A percentile compares a stretch with the other conserved stretches of the same genome.
Conservation (phyloP, 306 rosid genomes). For the Trifolium subterraneum region DNA sequence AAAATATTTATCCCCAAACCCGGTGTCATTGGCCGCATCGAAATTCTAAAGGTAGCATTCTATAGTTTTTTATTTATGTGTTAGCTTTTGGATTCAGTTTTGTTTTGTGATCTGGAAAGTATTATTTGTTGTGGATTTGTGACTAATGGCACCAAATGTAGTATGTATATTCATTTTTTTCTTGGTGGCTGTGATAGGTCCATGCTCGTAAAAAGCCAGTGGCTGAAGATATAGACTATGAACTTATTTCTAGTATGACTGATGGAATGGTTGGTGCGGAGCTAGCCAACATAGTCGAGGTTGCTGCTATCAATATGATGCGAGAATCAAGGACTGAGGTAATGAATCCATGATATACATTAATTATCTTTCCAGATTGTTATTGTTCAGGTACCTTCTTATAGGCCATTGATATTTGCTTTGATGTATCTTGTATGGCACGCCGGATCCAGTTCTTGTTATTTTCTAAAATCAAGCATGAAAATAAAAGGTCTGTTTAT, state of each 20-base stretch:
- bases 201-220: conserved; percentile 97
- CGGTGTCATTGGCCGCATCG: conserved; percentile 89
- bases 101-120: conserved; percentile 8
- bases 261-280: conserved; percentile 99
- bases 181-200: conserved; percentile 59
- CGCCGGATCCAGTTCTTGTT: neutral
- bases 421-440: conserved; percentile 30
- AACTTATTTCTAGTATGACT: conserved; percentile 91
- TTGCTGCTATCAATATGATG: conserved; percentile 97
- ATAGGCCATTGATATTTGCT: conserved; percentile 1
- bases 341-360: conserved; percentile 22
- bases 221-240: conserved; percentile 92
- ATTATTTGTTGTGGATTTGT: conserved; percentile 27
- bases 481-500: conserved; percentile 21
- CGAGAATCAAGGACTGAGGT: conserved; percentile 96
- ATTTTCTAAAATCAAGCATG: conserved; percentile 13
- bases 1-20: conserved; percentile 95
- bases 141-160: conserved; percentile 5
- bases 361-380: conserved; percentile 23
- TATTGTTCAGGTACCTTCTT: conserved; percentile 23
- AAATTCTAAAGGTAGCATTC: conserved; percentile 75
- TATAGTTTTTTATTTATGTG: conserved; percentile 2
- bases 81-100: conserved; percentile 26
- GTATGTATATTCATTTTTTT: conserved; percentile 32
- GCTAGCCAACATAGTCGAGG: conserved; percentile 95